Conservation (phyloP, 768 basidiomycete genomes). For the Auriscalpium microsporum region DNA sequence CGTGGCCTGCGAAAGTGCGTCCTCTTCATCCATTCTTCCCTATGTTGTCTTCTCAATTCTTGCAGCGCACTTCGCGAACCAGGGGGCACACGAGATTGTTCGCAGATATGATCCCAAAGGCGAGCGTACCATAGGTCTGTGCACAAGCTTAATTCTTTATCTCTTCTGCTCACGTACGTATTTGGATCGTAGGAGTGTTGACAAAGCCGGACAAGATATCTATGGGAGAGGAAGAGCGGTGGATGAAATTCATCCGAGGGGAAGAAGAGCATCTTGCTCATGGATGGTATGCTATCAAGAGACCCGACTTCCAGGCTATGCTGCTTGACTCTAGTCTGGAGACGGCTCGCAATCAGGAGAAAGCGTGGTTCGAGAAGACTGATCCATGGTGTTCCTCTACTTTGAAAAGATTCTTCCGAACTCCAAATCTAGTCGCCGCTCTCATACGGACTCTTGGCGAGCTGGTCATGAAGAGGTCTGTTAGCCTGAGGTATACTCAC, state of each 20-base stretch:
- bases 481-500: background rate
- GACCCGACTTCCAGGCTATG: constrained; percentile 3
- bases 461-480: background rate
- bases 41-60: background rate
- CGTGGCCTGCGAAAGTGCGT: constrained; percentile 21
- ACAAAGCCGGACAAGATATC: constrained; percentile 25
- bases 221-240: constrained; percentile 11
- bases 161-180: background rate
- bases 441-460: background rate
- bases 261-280: background rate
- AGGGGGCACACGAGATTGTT: constrained; percentile 21
- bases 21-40: background rate
- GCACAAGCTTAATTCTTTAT: background rate
- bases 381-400: too few relatives aligned
- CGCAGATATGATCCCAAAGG: constrained; percentile 15
- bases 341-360: too few relatives aligned
- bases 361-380: too few relatives aligned
- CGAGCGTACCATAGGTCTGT: constrained; percentile 18
- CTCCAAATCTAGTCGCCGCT: too few relatives aligned
- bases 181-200: constrained; percentile 19
- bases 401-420: too few relatives aligned
- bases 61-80: constrained; percentile 25
- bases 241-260: constrained; percentile 9
- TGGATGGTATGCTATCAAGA: constrained; percentile 11
- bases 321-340: too few relatives aligned